Evolutionary conservation across 129 eudicot species (phyloP), one percentile per base, ranked within the genome.

Genomic region (Flaveria sonorensis): DNA sequence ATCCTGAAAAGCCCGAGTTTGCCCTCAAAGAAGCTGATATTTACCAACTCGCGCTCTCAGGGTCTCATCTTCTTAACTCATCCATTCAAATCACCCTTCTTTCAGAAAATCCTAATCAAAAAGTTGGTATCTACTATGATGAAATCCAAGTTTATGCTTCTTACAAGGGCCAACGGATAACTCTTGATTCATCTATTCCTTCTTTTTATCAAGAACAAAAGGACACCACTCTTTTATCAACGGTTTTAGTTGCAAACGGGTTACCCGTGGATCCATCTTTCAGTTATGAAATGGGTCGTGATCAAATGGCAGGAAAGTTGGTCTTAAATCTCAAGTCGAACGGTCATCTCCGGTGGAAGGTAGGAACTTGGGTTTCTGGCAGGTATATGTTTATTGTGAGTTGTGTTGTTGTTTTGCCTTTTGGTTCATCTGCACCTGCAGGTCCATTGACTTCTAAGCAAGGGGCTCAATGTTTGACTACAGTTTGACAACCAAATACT

Each of bases 331-430:
- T 92, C 6, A 89, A 92, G 80, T 79, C 83, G 23, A 85, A 86
- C 52, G 97, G 97, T 73, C 63, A 67, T 71, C 83, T 92, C 1
- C 72, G 93, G 66, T 92, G 97, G 97, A 92, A 86, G 73, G 85
- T 92, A 13, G 89, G 91, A 52, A 87, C 81, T 70, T 92, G 96
- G 96, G 96, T 88, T 48, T 84, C 97, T 1, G 92, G 97, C 0
- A 81, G 75, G 76, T 92, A 89, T 46, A 69, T 91, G 81, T 81
- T 89, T 24, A 79, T 80, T 11, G 93, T 89, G n/a, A 89, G 77
- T 20, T 92, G 97, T 52, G 83, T 92, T 40, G 79, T 89, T 15
- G 52, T 89, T 51, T 81, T 92, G 83, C 87, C 88, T 32, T 82
- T 89, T 51, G 89, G 91, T 57, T 69, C 86, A 76, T 72, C 86